A percentile compares a stretch with the other conserved stretches of the same genome.
phyloP scores from a whole-genome alignment of 2,329 filamentous ascomycete species.

The Dactylellina haptotyla region DNA sequence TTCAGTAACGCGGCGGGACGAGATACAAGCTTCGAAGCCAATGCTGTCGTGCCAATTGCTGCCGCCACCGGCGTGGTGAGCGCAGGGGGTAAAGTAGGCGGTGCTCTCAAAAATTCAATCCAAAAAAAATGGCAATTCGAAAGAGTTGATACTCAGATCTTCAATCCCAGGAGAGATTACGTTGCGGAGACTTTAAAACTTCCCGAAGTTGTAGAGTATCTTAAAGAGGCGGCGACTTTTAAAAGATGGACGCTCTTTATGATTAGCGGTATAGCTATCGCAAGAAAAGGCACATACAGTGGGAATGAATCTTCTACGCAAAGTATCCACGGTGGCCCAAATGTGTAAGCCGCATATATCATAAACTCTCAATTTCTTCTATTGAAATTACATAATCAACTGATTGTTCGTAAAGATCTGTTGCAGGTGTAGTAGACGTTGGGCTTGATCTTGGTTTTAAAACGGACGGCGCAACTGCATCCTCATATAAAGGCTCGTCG shows the following conservation, averaged over 20 bases:
- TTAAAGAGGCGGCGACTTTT: neutral
- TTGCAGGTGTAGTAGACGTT: neutral
- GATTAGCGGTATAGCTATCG: slow-evolving; percentile 6
- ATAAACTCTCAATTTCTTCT: too few species aligned
- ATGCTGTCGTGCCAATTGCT: neutral
- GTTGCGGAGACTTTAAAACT: neutral
- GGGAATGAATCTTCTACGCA: neutral
- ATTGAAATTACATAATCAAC: too few species aligned
- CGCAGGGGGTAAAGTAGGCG: neutral
- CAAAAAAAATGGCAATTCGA: slow-evolving; percentile 6
- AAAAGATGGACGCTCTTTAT: slow-evolving; percentile 1
- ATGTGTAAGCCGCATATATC: too few species aligned
- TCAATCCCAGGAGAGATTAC: neutral
- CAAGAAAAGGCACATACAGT: neutral
- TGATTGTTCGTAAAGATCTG: neutral
- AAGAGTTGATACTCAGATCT: neutral
- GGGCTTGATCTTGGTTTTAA: neutral
- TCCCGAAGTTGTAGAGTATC: neutral
- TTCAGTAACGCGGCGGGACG: neutral
- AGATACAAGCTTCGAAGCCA: neutral
- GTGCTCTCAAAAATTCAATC: neutral
- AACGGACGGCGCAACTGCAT: neutral
- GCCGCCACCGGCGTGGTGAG: neutral
- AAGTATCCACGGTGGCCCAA: neutral
- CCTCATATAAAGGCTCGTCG: neutral